phyloP scores from a whole-genome alignment of 2,329 filamentous ascomycete genomes.

The Sclerotinia sclerotiorum region DNA sequence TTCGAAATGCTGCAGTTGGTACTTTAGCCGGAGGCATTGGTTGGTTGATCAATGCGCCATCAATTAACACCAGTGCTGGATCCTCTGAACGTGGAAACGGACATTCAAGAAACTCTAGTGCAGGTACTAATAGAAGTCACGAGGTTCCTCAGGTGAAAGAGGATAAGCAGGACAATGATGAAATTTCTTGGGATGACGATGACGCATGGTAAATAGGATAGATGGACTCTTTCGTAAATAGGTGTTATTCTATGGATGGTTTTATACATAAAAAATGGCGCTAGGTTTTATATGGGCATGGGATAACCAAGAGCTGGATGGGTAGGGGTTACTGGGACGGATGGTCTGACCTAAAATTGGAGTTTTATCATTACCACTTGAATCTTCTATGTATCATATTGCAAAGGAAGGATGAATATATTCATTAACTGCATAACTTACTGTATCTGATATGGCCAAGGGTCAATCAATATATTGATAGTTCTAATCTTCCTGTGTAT shows the following conservation, averaged over 20 bases:
- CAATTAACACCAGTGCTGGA: background rate
- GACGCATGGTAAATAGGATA: conserved; percentile 9
- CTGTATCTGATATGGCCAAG: background rate
- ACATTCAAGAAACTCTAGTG: conserved; percentile 3
- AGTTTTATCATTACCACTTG: background rate
- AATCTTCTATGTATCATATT: background rate
- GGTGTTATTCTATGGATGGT: background rate
- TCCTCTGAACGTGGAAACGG: background rate
- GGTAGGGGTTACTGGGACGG: background rate
- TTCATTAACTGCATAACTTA: background rate
- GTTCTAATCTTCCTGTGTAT: too few species aligned
- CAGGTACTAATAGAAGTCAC: background rate
- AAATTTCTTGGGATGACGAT: conserved; percentile 16
- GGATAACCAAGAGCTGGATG: conserved; percentile 12
- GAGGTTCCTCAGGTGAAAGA: background rate
- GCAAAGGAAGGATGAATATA: background rate
- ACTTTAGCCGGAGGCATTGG: conserved; percentile 66
- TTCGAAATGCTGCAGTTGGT: conserved; percentile 65
- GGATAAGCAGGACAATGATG: background rate
- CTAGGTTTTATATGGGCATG: background rate
- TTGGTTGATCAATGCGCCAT: conserved; percentile 62
- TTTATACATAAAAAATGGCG: conserved; percentile 4
- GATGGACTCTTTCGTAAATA: background rate
- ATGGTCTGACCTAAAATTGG: conserved; percentile 1
- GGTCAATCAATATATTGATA: background rate